Percentiles rank a stretch among this genome's conserved stretches.
These are phyloP conservation scores for Scheffersomyces cryptocercus DNA, from an alignment of 1,139 yeast genomes.

Conservation along the genomic window DNA sequence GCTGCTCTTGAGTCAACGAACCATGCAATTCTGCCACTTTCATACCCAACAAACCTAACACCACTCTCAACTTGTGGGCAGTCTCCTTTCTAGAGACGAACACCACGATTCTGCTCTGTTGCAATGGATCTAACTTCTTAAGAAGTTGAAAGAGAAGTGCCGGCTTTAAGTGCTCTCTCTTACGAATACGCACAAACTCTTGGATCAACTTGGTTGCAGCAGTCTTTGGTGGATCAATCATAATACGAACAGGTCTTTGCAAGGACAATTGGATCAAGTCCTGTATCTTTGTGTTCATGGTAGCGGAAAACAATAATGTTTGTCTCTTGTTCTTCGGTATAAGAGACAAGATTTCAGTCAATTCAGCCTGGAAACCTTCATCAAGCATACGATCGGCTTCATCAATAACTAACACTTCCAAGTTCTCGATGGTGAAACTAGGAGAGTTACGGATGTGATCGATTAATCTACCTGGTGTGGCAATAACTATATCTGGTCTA, in stretches of 20 bases:
- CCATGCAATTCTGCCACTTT: slow-evolving; percentile 94
- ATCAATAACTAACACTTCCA: slow-evolving; percentile 90
- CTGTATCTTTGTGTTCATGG: slow-evolving; percentile 93
- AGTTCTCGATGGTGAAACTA: slow-evolving; percentile 84
- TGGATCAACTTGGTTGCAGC: slow-evolving; percentile 86
- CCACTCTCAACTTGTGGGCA: slow-evolving; percentile 83
- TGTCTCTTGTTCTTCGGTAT: slow-evolving; percentile 87
- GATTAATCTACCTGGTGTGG: slow-evolving; percentile 95
- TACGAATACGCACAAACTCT: slow-evolving; percentile 92
- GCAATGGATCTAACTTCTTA: slow-evolving; percentile 60
- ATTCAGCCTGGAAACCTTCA: slow-evolving; percentile 95
- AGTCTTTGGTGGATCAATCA: slow-evolving; percentile 95
- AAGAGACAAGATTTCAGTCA: slow-evolving; percentile 82
- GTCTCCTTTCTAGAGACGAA: slow-evolving; percentile 88
- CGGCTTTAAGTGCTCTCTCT: slow-evolving; percentile 80
- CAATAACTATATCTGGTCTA: slow-evolving; percentile 94
- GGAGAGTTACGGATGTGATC: slow-evolving; percentile 97
- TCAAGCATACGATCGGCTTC: slow-evolving; percentile 99
- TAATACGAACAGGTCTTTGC: slow-evolving; percentile 86
- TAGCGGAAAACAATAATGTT: slow-evolving; percentile 91
- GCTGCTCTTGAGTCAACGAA: slow-evolving; percentile 91
- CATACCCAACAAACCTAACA: slow-evolving; percentile 84
- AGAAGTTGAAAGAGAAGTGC: slow-evolving; percentile 76
- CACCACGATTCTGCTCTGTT: slow-evolving; percentile 75
- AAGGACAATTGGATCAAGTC: slow-evolving; percentile 84